These are phyloP conservation scores for Colletotrichum tanaceti DNA, from an alignment of 2,329 filamentous ascomycete genomes.

Conservation along the genomic window DNA sequence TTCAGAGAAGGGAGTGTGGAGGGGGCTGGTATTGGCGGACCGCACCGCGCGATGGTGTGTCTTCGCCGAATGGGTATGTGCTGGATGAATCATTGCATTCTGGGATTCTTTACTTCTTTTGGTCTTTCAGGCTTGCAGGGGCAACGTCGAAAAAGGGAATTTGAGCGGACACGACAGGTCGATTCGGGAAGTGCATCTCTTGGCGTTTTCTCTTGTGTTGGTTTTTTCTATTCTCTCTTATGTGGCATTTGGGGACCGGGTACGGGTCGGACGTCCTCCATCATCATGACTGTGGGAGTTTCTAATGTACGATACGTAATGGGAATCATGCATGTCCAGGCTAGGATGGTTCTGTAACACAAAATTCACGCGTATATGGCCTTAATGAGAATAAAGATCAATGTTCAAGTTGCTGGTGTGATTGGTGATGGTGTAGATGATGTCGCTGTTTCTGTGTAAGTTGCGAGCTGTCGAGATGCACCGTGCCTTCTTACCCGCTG, in stretches of 20 bases:
- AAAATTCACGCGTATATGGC: conserved; percentile 37
- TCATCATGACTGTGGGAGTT: conserved; percentile 31
- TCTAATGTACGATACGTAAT: conserved; percentile 40
- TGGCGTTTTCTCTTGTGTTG: conserved; percentile 35
- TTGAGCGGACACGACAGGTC: conserved; percentile 19
- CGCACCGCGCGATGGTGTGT: conserved; percentile 89
- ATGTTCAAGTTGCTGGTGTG: not conserved
- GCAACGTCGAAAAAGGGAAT: conserved; percentile 26
- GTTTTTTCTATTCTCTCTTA: conserved; percentile 11
- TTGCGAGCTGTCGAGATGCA: not conserved
- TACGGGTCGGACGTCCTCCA: conserved; percentile 6
- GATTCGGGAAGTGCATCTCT: conserved; percentile 39
- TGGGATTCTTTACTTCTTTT: conserved; percentile 22
- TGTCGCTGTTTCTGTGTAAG: not conserved
- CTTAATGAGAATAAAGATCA: conserved; percentile 26
- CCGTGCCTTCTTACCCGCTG: not conserved
- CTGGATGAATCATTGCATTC: conserved; percentile 41
- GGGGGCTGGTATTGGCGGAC: conserved; percentile 84
- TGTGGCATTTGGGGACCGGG: conserved; percentile 27
- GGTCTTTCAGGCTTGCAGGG: conserved; percentile 23
- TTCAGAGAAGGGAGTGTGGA: conserved; percentile 83
- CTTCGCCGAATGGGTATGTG: conserved; percentile 87
- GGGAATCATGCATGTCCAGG: conserved; percentile 38
- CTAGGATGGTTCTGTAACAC: conserved; percentile 40
- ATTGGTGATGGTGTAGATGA: not conserved